These are phyloP conservation scores for Fragaria vesca DNA, from an alignment of 306 rosid species.

Conservation along the genomic window DNA sequence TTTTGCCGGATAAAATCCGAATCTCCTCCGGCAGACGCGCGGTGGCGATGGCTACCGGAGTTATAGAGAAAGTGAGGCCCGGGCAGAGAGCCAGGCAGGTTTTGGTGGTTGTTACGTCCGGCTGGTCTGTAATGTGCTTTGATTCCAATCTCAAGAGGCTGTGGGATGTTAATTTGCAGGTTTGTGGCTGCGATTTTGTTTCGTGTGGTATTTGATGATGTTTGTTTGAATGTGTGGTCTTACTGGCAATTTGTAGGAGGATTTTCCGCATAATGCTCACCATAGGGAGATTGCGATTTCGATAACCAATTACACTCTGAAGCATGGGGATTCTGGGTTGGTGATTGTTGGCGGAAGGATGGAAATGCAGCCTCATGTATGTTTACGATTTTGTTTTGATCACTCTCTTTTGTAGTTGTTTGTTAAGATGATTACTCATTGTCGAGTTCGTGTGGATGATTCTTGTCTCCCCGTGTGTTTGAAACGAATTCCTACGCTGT, in stretches of 20 bases:
- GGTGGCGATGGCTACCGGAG: conserved; percentile 93
- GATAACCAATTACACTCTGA: conserved; percentile 78
- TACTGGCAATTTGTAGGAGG: conserved; percentile 52
- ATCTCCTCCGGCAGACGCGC: conserved; percentile 84
- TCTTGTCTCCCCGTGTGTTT: not conserved
- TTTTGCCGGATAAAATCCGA: conserved; percentile 90
- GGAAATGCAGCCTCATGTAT: conserved; percentile 96
- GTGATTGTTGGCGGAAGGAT: conserved; percentile 95
- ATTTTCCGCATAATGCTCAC: conserved; percentile 96
- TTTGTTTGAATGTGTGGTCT: not conserved
- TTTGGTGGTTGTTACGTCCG: conserved; percentile 90
- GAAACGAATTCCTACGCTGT: too few relatives aligned
- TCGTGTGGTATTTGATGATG: not conserved
- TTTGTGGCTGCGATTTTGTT: conserved; percentile 21
- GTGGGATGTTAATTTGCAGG: conserved; percentile 97
- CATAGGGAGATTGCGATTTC: conserved; percentile 92
- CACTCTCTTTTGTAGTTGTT: not conserved
- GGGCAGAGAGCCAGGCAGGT: conserved; percentile 79
- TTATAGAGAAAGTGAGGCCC: conserved; percentile 61
- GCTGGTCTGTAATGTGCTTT: conserved; percentile 96
- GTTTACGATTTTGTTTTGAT: conserved; percentile 21
- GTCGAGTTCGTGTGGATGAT: not conserved
- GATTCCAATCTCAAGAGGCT: conserved; percentile 88
- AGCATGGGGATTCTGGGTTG: conserved; percentile 93
- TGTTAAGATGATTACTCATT: not conserved